Evolutionary conservation across 2,329 filamentous ascomycete species (phyloP), one percentile per base, ranked within the genome.

Genomic region (Penicillium glabrum): DNA sequence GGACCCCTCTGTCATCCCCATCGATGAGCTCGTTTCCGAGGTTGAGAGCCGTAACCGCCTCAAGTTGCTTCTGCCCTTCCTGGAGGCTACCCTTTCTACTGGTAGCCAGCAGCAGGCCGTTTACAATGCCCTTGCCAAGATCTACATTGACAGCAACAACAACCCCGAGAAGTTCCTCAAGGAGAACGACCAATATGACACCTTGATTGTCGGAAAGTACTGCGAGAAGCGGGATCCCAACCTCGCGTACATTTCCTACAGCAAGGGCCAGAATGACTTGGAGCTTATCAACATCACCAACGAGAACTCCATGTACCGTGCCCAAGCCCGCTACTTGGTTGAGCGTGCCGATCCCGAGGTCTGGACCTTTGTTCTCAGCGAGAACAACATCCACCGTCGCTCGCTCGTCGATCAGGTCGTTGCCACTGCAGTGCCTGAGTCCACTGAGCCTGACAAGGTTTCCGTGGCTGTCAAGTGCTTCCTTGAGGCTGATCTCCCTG

Each of bases 261-360:
- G 88, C 68, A 99, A 99, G 82, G 95, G 95, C 21, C 91, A 97
- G 77, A 99, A 99, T 64, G 95, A 99, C 70, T 79, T 99, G 31
- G 96, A 99, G 78, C 85, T 99, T 55, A 93, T 99, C 77, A 95
- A 90, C 75, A 93, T 99, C 71, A 98, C 95, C 70, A 99, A 98
- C 68, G 96, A 99, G 78, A 99, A 99, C 79, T 88, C 91, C n/a
- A 99, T 99, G 95, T 99, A 96, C 84, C 89, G 93, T 69, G 90
- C 90, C n/a, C 95, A 99, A 77, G 93, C 93, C 57, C 89, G 95
- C 37, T 99, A 99, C 76, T 83, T 99, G 24, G 82, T 99, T 51
- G 93, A 97, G 69, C 89, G 95, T 64, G 89, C 90, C 37, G 95
- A 99, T 69, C 75, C 82, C 2, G 95, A 99, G 74, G 86, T 99